A percentile compares a stretch with the other conserved stretches of the same genome.
These are phyloP conservation scores for Fusarium anguioides DNA, from an alignment of 2,329 filamentous ascomycete genomes.

Conservation along the genomic window DNA sequence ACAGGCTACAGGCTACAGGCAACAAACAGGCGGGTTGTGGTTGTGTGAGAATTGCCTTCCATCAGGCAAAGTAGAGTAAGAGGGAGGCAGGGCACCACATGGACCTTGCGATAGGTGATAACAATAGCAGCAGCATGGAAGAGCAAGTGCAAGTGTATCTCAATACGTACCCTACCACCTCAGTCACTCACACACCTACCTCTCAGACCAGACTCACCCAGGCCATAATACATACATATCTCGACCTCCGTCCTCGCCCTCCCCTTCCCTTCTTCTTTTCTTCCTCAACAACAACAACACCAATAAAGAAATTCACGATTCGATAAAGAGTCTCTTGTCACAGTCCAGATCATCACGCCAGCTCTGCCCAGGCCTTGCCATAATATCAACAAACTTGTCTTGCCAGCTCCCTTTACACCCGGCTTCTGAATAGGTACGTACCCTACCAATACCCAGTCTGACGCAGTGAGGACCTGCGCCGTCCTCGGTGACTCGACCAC, in stretches of 20 bases:
- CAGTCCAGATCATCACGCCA: constrained; percentile 70
- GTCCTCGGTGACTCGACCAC: constrained; percentile 42
- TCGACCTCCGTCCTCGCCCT: constrained; percentile 46
- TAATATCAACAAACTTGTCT: constrained; percentile 41
- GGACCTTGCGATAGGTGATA: constrained; percentile 22
- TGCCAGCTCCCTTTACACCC: constrained; percentile 37
- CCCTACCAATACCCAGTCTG: constrained; percentile 6
- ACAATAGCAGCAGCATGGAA: no score
- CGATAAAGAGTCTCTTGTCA: constrained; percentile 68
- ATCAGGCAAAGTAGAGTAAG: background rate
- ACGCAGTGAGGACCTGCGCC: constrained; percentile 7
- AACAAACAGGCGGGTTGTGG: background rate
- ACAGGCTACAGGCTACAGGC: no score
- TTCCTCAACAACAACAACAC: constrained; percentile 62
- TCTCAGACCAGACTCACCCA: no score
- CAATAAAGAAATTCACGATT: constrained; percentile 62
- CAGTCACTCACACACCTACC: constrained; percentile 31
- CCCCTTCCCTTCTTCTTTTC: constrained; percentile 47
- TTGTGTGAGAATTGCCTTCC: constrained; percentile 15
- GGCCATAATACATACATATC: constrained; percentile 22
- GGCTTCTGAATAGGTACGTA: constrained; percentile 52
- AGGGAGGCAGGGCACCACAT: constrained; percentile 10
- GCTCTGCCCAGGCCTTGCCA: constrained; percentile 53
- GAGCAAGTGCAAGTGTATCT: constrained; percentile 9
- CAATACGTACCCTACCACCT: constrained; percentile 43